Evolutionary conservation across 2,329 filamentous ascomycete species (phyloP).

Genomic region (Teratosphaeria gauchensis): DNA sequence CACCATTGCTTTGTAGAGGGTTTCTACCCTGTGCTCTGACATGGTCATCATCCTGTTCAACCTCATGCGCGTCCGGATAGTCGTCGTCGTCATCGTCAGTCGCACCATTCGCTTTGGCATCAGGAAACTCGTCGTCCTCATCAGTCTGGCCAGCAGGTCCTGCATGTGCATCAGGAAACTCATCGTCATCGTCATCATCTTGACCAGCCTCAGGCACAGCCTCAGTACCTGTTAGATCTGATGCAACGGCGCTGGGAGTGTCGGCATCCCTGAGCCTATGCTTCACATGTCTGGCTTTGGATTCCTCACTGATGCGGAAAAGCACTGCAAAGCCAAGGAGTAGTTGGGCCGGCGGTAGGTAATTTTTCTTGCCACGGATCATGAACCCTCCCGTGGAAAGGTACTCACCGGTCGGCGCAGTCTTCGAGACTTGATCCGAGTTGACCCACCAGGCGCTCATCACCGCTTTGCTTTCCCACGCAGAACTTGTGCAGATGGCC

Average conservation of each 20-base stretch:
- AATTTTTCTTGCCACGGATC: slow-evolving; percentile 81
- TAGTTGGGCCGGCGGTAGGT: slow-evolving; percentile 75
- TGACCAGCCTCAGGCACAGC: slow-evolving; percentile 20
- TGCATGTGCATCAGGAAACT: slow-evolving; percentile 12
- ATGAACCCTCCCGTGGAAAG: slow-evolving; percentile 69
- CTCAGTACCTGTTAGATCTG: slow-evolving; percentile 17
- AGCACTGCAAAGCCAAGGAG: slow-evolving; percentile 79
- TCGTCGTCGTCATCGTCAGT: slow-evolving; percentile 33
- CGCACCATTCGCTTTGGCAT: slow-evolving; percentile 16
- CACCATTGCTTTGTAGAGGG: slow-evolving; percentile 28
- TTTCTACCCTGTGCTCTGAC: slow-evolving; percentile 22
- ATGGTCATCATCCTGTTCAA: slow-evolving; percentile 2
- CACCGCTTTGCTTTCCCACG: slow-evolving; percentile 92
- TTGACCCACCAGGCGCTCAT: slow-evolving; percentile 97
- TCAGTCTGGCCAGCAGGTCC: slow-evolving; percentile 7
- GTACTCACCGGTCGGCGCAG: slow-evolving; percentile 67
- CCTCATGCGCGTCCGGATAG: neutral
- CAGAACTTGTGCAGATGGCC: slow-evolving; percentile 73
- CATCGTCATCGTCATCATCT: slow-evolving; percentile 21
- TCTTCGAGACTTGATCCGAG: slow-evolving; percentile 83
- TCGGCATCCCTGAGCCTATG: slow-evolving; percentile 49
- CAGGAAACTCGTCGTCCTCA: slow-evolving; percentile 17
- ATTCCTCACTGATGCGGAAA: slow-evolving; percentile 83
- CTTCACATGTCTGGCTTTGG: slow-evolving; percentile 69
- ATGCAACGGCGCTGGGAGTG: neutral